These are phyloP conservation scores for Byssochlamys sp. DNA, from an alignment of 2,329 filamentous ascomycete species.

Conservation along the genomic window DNA sequence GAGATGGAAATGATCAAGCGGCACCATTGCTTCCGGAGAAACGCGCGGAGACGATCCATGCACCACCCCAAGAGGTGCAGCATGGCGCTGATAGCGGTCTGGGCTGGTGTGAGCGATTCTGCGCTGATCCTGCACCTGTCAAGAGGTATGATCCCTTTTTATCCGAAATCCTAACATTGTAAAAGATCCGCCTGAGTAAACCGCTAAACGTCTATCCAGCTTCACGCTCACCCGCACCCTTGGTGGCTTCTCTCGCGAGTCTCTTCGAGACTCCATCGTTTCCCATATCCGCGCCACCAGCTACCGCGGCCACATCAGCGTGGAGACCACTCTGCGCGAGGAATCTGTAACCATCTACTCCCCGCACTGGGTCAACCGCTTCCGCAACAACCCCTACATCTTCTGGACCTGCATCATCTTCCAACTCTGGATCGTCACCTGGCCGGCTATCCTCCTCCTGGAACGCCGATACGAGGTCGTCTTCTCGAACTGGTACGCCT, in stretches of 20 bases:
- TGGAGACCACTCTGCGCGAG: conserved; percentile 16
- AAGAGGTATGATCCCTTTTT: conserved; percentile 23
- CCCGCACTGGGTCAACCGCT: conserved; percentile 29
- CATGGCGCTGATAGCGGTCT: conserved; percentile 1
- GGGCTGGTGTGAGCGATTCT: conserved; percentile 30
- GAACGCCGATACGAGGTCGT: conserved; percentile 29
- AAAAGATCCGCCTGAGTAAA: not conserved
- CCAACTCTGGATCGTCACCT: conserved; percentile 32
- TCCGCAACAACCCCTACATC: conserved; percentile 24
- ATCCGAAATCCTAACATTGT: not conserved
- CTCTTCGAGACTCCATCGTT: conserved; percentile 19
- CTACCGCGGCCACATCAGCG: conserved; percentile 25
- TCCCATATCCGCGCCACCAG: conserved; percentile 30
- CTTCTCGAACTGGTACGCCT: conserved; percentile 22
- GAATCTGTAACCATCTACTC: conserved; percentile 27
- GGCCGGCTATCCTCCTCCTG: conserved; percentile 29
- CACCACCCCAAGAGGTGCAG: not conserved
- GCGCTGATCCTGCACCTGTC: conserved; percentile 22
- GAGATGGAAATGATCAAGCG: not conserved
- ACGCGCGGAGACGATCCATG: not conserved
- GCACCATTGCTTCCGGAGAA: not conserved
- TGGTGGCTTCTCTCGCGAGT: conserved; percentile 17
- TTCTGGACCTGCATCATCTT: conserved; percentile 28
- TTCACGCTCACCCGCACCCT: conserved; percentile 22
- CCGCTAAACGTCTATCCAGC: not conserved